Percentiles rank a stretch among this genome's conserved stretches.
These are phyloP conservation scores for Calcarisporium arbuscula DNA, from an alignment of 2,329 filamentous ascomycete species.

Conservation along the genomic window DNA sequence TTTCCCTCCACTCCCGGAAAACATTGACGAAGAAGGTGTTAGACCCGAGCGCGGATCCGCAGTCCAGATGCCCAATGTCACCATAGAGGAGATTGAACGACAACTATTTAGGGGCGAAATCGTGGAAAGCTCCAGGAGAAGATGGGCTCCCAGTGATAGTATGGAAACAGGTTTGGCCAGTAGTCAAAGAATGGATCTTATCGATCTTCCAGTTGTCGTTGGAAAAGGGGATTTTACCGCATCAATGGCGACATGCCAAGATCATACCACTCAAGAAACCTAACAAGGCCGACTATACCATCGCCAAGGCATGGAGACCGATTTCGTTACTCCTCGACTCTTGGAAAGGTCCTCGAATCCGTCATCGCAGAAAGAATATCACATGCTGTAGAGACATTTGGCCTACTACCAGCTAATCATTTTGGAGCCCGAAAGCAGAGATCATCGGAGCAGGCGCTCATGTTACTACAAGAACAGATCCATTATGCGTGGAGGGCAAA, in stretches of 20 bases:
- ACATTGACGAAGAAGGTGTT: slow-evolving; percentile 11
- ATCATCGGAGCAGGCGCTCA: not conserved
- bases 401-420: no score
- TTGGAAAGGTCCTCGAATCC: no score
- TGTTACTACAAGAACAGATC: slow-evolving; percentile 7
- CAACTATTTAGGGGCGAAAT: slow-evolving; percentile 12
- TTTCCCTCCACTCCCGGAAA: slow-evolving; percentile 10
- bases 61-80: slow-evolving; percentile 11
- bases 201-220: slow-evolving; percentile 5
- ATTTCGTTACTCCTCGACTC: no score
- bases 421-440: slow-evolving; percentile 1
- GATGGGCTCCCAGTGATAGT: slow-evolving; percentile 12
- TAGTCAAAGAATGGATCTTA: slow-evolving; percentile 7
- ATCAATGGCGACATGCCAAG: slow-evolving; percentile 12
- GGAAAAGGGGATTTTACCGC: slow-evolving; percentile 6
- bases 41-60: no score
- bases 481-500: slow-evolving; percentile 7
- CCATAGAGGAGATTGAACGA: slow-evolving; percentile 13
- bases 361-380: no score
- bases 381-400: no score
- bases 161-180: slow-evolving; percentile 9
- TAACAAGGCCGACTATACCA: slow-evolving; percentile 18
- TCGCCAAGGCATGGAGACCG: slow-evolving; percentile 17
- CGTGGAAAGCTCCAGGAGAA: slow-evolving; percentile 15
- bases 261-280: slow-evolving; percentile 23